Percentiles rank a stretch among this genome's conserved stretches.
Evolutionary conservation across 768 basidiomycete genomes (phyloP).

Genomic region (Sistotremastrum suecicum): DNA sequence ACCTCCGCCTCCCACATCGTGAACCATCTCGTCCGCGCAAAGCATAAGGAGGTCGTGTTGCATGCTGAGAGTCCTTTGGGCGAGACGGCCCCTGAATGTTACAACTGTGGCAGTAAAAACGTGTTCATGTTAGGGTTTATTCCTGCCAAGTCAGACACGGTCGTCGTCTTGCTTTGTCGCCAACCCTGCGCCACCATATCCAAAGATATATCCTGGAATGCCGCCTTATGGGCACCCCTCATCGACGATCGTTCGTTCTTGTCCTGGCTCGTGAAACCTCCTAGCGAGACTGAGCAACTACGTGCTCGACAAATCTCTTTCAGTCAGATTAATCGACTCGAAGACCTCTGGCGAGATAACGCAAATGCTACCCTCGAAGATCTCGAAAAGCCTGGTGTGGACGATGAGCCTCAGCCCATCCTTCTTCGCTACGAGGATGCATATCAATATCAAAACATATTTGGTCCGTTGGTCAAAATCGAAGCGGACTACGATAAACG

Average conservation of each 20-base stretch:
- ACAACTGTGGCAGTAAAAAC: conserved; percentile 98
- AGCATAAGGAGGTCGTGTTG: conserved; percentile 96
- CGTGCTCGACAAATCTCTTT: conserved; percentile 96
- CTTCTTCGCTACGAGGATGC: conserved; percentile 91
- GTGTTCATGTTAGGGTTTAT: conserved; percentile 99
- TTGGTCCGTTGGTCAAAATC: conserved; percentile 97
- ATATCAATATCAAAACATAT: conserved; percentile 99
- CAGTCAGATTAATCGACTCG: conserved; percentile 90
- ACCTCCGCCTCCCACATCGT: conserved; percentile 98
- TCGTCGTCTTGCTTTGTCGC: conserved; percentile 91
- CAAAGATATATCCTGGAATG: conserved; percentile 98
- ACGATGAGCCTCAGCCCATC: conserved; percentile 94
- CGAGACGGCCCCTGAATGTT: conserved; percentile 97
- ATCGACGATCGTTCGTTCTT: conserved; percentile 98
- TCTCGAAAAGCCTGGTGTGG: conserved; percentile 92
- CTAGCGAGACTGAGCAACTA: conserved; percentile 90
- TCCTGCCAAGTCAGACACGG: conserved; percentile 97
- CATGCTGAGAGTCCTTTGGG: conserved; percentile 93
- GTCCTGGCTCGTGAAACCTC: conserved; percentile 98
- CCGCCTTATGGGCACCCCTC: conserved; percentile 92
- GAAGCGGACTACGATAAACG: conserved; percentile 98
- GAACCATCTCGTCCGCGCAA: conserved; percentile 96
- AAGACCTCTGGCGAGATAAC: conserved; percentile 97
- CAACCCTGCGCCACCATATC: conserved; percentile 97
- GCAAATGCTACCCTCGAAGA: conserved; percentile 90